Evolutionary conservation across 1,284 basidiomycete genomes (phyloP), one percentile per base, ranked within the genome.

Genomic region (Fomitopsis pinicola): DNA sequence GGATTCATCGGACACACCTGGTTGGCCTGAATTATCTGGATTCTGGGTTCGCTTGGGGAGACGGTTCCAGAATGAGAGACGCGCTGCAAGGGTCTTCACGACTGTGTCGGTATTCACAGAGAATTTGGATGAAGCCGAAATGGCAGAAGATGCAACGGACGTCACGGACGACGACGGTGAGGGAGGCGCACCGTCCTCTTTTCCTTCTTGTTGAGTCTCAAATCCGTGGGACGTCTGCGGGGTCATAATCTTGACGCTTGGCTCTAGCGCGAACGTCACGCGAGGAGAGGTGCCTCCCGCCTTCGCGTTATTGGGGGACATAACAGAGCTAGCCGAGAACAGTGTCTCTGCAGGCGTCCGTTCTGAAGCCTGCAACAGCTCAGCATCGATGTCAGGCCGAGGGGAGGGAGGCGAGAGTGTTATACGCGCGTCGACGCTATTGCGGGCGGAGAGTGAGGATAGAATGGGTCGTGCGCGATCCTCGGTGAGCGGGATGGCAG

Each of bases 1-100:
- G n/a, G 54, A 58, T 54, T 56, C 64, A 38, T 38, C 10, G 42
- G 63, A 57, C 56, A 50, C 36, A 38, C 19, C 38, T 48, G 40
- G 30, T 15, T 28, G 36, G 28, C 48, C 59, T 26, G 42, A 19
- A 42, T 55, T 62, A 7, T 60, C 48, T 15, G 63, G n/a, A 35
- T 44, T 48, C 19, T 60, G 73, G 42, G 68, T 75, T 60, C 80
- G 76, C 66, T 77, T 81, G 12, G 84, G 78, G 14, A 83, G 69
- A 53, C 79, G 76, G 58, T 76, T 83, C 90, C 91, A 92, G 69
- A 92, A 92, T 1, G 89, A 89, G 42, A 91, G 76, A 52, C 85
- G 82, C 15, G 79, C 77, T 6, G 87, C 82, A 14, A 92, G 72
- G 1, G 82, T 80, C 69, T 86, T 88, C 46, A 83, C 81, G 6